A percentile compares a stretch with the other conserved stretches of the same genome.
Evolutionary conservation across 257 asterid genomes (phyloP).

Genomic region (Rubia yunnanensis): DNA sequence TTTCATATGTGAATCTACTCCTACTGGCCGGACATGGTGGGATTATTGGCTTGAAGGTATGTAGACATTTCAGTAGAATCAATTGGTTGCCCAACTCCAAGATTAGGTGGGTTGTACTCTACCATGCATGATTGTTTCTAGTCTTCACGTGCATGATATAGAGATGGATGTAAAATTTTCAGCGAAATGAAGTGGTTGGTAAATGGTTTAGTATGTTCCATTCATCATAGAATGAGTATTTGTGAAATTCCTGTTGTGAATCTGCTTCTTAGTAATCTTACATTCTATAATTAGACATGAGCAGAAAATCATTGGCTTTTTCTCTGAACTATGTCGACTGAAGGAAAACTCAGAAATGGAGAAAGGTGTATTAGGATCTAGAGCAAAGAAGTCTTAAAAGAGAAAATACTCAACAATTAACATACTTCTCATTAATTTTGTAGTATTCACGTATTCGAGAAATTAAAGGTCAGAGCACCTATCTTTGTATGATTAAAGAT

Average conservation of each 20-base stretch:
- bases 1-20: neutral
- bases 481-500: neutral
- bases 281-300: neutral
- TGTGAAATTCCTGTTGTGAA: neutral
- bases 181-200: neutral
- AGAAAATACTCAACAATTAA: neutral
- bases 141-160: neutral
- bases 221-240: neutral
- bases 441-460: neutral
- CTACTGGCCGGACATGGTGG: neutral
- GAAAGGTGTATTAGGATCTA: neutral
- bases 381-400: neutral
- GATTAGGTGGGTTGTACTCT: neutral
- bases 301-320: neutral
- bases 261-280: neutral
- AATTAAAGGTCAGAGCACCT: neutral
- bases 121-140: neutral
- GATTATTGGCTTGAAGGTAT: slow-evolving; percentile 4
- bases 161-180: neutral
- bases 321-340: neutral
- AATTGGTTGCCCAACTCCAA: neutral
- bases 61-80: neutral
- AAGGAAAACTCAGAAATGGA: neutral
- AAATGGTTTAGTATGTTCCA: neutral
- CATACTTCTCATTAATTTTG: neutral